phyloP scores from a whole-genome alignment of 805 yeast species.

The Cyberlindnera saturnus region DNA sequence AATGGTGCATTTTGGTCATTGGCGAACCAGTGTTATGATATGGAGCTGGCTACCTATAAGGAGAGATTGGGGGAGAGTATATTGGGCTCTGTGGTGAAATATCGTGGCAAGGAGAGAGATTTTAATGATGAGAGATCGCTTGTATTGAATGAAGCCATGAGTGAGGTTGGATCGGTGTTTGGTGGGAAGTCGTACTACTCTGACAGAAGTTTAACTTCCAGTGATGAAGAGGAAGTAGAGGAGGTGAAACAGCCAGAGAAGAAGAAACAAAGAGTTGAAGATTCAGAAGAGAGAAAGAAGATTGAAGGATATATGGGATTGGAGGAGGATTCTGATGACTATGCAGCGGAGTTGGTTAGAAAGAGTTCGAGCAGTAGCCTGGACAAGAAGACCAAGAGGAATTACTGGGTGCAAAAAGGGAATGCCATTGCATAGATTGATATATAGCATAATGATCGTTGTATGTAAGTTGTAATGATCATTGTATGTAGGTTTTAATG shows the following conservation, averaged over 20 bases:
- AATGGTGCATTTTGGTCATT: slow-evolving; percentile 81
- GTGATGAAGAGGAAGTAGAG: slow-evolving; percentile 12
- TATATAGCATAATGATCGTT: no score
- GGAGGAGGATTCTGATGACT: slow-evolving; percentile 21
- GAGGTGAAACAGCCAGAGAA: slow-evolving; percentile 1
- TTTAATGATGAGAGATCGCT: slow-evolving; percentile 67
- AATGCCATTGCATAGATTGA: slow-evolving; percentile 12
- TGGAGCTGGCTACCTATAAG: slow-evolving; percentile 60
- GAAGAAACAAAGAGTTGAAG: slow-evolving; percentile 3
- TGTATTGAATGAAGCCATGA: slow-evolving; percentile 54
- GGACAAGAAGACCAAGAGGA: slow-evolving; percentile 21
- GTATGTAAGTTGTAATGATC: no score
- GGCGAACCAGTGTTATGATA: slow-evolving; percentile 66
- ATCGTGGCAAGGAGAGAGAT: slow-evolving; percentile 68
- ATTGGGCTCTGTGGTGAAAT: slow-evolving; percentile 72
- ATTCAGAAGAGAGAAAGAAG: slow-evolving; percentile 5
- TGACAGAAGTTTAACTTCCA: slow-evolving; percentile 9
- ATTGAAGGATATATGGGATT: slow-evolving; percentile 16
- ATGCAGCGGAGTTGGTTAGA: slow-evolving; percentile 6
- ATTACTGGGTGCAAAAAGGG: slow-evolving; percentile 36
- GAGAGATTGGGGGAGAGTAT: slow-evolving; percentile 66
- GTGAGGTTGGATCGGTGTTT: slow-evolving; percentile 21
- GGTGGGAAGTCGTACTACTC: background rate
- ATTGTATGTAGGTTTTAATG: no score
- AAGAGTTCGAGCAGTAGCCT: slow-evolving; percentile 10